Evolutionary conservation across 2,329 filamentous ascomycete genomes (phyloP), one percentile per base, ranked within the genome.

Genomic region (Beauveria sp.): DNA sequence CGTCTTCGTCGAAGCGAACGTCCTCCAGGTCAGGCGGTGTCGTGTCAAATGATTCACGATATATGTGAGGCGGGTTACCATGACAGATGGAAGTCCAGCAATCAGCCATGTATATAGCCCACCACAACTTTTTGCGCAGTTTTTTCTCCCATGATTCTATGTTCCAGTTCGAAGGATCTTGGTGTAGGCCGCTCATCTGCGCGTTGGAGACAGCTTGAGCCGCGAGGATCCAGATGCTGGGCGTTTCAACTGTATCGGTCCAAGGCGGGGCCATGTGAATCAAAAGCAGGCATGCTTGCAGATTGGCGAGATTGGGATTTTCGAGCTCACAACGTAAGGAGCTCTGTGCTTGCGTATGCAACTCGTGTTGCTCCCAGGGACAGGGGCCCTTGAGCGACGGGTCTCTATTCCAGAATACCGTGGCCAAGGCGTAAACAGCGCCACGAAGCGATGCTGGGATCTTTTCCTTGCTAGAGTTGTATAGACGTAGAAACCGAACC

Each of bases 241-340:
- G 78, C 6, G 76, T 78, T 65, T 80, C 78, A 4, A 78, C 77
- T 14, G 76, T 79, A 34, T 75, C 77, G 20, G 76, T 78, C 14
- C 72, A 72, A 1, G 77, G 76, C 0, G 78, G 75, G 16, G 74
- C 73, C 64, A 80, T 73, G 61, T 81, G 77, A 5, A 79, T 67
- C 8, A 80, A 69, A 16, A 81, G 64, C 14, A 80, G 63, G 62
- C 75, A 75, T n/a, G 78, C 77, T 68, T 80, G 78, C n/a, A 80
- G 63, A 9, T 74, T 76, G 58, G 72, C 76, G 4, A 81, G 68
- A 34, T 79, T 78, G 0, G 78, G 78, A 0, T 78, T 76, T 46
- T 80, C 76, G 0, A 80, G 70, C 62, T 81, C 78, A 2, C 77
- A 71, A 24, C 78, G 71, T 3, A 80, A 66, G 0, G 76, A 75